A percentile compares a stretch with the other conserved stretches of the same genome.
These are phyloP conservation scores for Athelia psychrophila DNA, from an alignment of 1,284 basidiomycete genomes.

Conservation along the genomic window DNA sequence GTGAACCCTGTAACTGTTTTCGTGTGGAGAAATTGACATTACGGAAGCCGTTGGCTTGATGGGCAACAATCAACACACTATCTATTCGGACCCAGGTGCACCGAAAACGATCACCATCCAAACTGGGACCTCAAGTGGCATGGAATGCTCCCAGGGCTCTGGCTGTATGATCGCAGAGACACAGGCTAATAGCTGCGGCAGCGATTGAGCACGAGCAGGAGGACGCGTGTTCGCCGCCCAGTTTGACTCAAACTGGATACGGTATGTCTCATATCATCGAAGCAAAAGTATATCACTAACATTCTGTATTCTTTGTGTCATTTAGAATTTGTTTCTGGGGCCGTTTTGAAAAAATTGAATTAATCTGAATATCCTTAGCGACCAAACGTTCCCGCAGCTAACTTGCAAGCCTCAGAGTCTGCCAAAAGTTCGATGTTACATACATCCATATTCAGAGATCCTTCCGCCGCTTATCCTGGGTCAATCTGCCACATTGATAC, in stretches of 20 bases:
- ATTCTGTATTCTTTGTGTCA: not conserved
- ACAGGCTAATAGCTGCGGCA: conserved; percentile 55
- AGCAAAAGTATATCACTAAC: no score
- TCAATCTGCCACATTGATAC: conserved; percentile 41
- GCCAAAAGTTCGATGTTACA: conserved; percentile 40
- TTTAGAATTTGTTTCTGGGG: conserved; percentile 75
- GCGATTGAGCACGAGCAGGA: conserved; percentile 57
- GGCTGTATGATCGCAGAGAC: conserved; percentile 67
- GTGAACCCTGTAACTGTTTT: not conserved
- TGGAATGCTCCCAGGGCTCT: conserved; percentile 46
- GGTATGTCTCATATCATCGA: conserved; percentile 40
- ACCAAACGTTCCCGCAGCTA: conserved; percentile 38
- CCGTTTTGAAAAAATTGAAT: conserved; percentile 6
- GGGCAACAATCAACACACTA: conserved; percentile 55
- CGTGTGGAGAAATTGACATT: conserved; percentile 51
- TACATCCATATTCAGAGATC: conserved; percentile 48
- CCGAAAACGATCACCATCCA: conserved; percentile 28
- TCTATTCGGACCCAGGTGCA: conserved; percentile 48
- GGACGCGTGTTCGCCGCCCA: conserved; percentile 76
- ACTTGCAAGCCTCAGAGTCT: conserved; percentile 32
- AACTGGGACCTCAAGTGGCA: conserved; percentile 29
- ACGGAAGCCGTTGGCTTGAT: conserved; percentile 55
- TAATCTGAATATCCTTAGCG: conserved; percentile 26
- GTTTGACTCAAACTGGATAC: conserved; percentile 58
- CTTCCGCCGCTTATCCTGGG: conserved; percentile 49